Evolutionary conservation across 805 yeast species (phyloP).

Genomic region (Pichia scutulata): DNA sequence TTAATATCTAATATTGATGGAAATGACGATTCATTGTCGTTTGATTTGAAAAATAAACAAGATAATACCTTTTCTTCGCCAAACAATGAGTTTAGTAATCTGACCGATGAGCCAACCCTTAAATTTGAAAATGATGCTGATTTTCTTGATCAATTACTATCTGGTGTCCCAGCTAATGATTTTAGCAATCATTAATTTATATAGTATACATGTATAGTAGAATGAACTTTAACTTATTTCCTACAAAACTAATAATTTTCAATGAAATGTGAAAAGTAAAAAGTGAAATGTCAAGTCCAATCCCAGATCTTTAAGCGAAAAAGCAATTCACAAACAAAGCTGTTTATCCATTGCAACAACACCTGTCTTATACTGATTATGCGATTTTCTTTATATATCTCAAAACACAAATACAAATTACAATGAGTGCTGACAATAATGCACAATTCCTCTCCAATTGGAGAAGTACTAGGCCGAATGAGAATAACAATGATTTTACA

Average conservation of each 20-base stretch:
- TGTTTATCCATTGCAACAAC: not conserved
- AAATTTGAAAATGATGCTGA: constrained; percentile 8
- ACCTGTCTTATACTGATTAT: not conserved
- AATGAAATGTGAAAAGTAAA: too few relatives aligned
- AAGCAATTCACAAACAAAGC: too few relatives aligned
- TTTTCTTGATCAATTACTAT: constrained; percentile 13
- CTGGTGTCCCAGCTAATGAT: constrained; percentile 1
- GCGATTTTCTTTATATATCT: not conserved
- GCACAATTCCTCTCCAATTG: constrained; percentile 25
- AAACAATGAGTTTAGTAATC: not conserved
- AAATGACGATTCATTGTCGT: not conserved
- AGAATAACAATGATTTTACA: constrained; percentile 5
- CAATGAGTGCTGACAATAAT: constrained; percentile 11
- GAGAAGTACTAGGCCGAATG: constrained; percentile 16
- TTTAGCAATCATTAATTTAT: not conserved
- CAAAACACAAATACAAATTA: not conserved
- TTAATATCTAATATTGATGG: not conserved
- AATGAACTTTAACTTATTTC: not conserved
- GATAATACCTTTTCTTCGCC: not conserved
- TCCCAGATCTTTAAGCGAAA: not conserved
- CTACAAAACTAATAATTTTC: too few relatives aligned
- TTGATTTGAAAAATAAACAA: not conserved
- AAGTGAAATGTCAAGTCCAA: not conserved
- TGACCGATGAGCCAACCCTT: constrained; percentile 2
- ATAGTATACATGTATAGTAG: not conserved